Base-by-base conservation (phyloP, 805 yeast species). In the Candida koratica region DNA sequence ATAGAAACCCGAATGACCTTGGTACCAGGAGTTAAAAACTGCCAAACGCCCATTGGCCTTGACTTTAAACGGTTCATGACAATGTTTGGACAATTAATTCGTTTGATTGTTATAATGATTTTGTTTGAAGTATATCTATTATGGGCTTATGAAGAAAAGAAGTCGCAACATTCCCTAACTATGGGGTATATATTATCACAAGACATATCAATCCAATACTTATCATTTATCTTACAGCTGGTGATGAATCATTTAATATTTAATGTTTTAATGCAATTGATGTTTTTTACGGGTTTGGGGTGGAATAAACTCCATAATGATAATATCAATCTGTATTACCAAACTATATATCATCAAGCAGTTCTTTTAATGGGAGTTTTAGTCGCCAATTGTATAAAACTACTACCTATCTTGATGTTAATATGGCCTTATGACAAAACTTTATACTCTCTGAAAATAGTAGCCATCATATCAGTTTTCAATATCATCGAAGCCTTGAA, bases 381-480 rank as follows among this genome's bases (percentile, higher is more conserved):
- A 29, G 71, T 88, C 5, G 80, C 97, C 0, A 79, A 86, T 28
- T 77, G 85, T 1, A 81, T 90, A 25, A 86, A 84, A 52, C 66
- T 90, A 15, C 81, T 90, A 44, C 98, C 98, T 0, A 82, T 93
- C 13, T 68, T 93, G 22, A 90, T 90, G 89, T 67, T 93, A 20
- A 90, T 93, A 23, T 93, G 99, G 99, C 93, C 95, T 0, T 93
- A 93, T 52, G 96, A 93, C 52, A 52, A 52, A 25, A 75, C 84
- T n/a, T 68, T 81, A 1, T 67, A 82, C 3, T 81, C 83, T 0
- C 71, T 79, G 14, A 63, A 66, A 5, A 61, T 79, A 7, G 82
- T 84, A 19, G 73, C 73, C 40, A 64, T 77, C 46, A 72, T 81
- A 3, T 81, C 84, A 0, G 71, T 71, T 28, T 55, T 81, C 34